phyloP scores from a whole-genome alignment of 148 eudicot genomes.

The Diospyros kaki region DNA sequence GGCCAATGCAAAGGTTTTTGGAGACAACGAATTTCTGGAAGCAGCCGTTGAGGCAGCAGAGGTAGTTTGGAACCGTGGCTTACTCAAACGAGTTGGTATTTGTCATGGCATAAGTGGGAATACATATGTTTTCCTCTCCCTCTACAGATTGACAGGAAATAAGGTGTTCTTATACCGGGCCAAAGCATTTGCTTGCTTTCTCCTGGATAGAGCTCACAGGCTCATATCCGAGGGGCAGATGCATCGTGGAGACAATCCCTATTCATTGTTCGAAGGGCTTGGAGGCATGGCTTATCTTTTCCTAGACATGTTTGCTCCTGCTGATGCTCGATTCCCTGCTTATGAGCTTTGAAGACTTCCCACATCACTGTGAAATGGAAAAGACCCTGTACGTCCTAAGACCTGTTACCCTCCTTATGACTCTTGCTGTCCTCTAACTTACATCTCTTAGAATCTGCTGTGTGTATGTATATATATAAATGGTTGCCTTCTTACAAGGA shows the following conservation, averaged over 20 bases:
- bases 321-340: constrained; percentile 55
- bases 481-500: too few species aligned
- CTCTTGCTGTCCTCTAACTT: too few species aligned
- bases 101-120: constrained; percentile 77
- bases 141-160: constrained; percentile 45
- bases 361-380: too few species aligned
- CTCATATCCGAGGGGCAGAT: constrained; percentile 52
- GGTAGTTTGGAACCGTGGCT: constrained; percentile 61
- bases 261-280: constrained; percentile 71
- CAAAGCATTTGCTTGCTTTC: constrained; percentile 63
- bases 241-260: constrained; percentile 59
- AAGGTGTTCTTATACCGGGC: constrained; percentile 44
- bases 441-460: too few species aligned
- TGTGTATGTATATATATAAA: too few species aligned
- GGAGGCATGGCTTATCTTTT: constrained; percentile 69
- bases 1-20: constrained; percentile 34
- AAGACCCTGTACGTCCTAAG: too few species aligned
- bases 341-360: constrained; percentile 42
- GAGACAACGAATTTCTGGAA: constrained; percentile 40
- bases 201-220: constrained; percentile 42
- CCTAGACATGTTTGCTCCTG: constrained; percentile 56
- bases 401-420: too few species aligned
- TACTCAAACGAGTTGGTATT: constrained; percentile 55
- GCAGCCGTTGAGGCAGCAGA: constrained; percentile 60
- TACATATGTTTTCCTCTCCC: constrained; percentile 50